Evolutionary conservation across 306 rosid genomes (phyloP).

Genomic region (Rosa rugosa): DNA sequence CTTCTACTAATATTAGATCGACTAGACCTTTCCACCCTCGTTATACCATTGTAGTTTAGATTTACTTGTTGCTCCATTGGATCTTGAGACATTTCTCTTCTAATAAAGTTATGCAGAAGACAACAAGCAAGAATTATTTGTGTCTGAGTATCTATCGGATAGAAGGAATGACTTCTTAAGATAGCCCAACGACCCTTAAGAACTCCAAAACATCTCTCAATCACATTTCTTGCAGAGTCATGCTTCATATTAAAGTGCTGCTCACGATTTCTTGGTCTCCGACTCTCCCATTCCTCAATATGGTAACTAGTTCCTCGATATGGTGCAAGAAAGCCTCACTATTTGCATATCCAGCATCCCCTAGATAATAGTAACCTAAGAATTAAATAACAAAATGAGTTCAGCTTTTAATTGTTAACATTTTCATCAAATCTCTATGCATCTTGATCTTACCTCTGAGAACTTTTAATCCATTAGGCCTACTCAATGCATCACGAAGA

Average conservation of each 20-base stretch:
- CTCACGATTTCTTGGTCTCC: neutral
- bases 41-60: neutral
- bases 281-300: neutral
- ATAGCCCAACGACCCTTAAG: neutral
- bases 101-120: neutral
- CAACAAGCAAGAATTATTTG: neutral
- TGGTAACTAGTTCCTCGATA: neutral
- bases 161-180: neutral
- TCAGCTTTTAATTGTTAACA: neutral
- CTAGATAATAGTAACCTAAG: neutral
- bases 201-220: neutral
- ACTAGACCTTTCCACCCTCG: neutral
- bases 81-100: neutral
- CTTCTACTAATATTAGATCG: neutral
- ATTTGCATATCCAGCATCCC: neutral
- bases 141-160: neutral
- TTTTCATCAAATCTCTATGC: neutral
- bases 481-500: neutral
- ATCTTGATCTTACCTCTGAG: neutral
- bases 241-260: neutral
- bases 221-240: neutral
- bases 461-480: neutral
- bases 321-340: neutral
- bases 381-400: neutral
- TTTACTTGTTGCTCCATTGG: neutral